Percentiles rank a stretch among this genome's conserved stretches.
phyloP scores from a whole-genome alignment of 169 alveolate species.

The Cardiosporidium cionae region DNA sequence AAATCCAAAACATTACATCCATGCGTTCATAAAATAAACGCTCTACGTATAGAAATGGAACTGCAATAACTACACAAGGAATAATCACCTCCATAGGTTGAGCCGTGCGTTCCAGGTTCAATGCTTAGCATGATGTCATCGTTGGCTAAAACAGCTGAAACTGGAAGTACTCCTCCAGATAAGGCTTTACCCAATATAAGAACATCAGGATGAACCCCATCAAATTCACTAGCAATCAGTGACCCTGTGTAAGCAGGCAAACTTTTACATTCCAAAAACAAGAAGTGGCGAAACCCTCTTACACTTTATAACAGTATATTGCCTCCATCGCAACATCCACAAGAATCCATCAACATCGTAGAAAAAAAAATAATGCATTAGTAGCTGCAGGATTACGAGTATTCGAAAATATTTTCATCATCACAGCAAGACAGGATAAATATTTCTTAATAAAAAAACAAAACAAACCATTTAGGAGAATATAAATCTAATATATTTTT shows the following conservation, averaged over 20 bases:
- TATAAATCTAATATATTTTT: no score
- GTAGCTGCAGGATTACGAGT: no score
- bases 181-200: constrained; percentile 80
- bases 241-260: background rate
- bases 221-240: constrained; percentile 35
- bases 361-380: no score
- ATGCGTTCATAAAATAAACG: background rate
- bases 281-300: no score
- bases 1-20: background rate
- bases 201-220: constrained; percentile 74
- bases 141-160: constrained; percentile 75
- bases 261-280: background rate
- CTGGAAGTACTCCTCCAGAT: constrained; percentile 85
- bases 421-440: no score
- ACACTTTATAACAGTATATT: no score
- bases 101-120: constrained; percentile 88
- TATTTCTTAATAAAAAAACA: no score
- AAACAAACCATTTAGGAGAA: no score
- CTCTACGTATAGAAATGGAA: background rate
- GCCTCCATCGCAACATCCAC: no score
- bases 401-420: no score
- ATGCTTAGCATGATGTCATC: constrained; percentile 73
- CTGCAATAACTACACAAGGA: no score
- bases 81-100: constrained; percentile 70
- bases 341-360: no score